Base-by-base conservation (phyloP, 2,329 filamentous ascomycete genomes). In the Fusarium tupiense region DNA sequence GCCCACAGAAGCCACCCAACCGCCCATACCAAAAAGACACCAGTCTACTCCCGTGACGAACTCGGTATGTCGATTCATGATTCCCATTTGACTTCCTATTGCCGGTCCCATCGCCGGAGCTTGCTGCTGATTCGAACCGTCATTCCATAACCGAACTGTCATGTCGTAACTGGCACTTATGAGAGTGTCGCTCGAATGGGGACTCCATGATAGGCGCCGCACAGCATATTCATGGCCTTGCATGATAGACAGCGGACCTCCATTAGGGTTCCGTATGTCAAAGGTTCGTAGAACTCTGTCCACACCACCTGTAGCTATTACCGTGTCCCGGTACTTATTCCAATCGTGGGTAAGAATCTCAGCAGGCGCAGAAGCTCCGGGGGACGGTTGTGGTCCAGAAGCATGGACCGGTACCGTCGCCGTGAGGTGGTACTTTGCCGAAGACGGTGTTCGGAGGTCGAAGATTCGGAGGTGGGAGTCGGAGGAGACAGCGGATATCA, bases 21-120 rank as follows among this genome's bases (percentile, higher is more conserved):
- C 96, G 73, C 97, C 95, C 31, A 91, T 93, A 9, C 96, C 96
- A 82, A 99, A 99, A 50, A 99, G 83, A 84, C 96, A 99, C 96
- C 97, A 99, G 82, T 99, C 96, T 2, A 98, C 93, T 13, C 96
- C 96, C 8, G 95, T 98, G 16, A 93, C 95, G 79, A 99, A 99
- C 84, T 99, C 96, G 2, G 96, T 98, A 82, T 99, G 96, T 24
- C 91, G 86, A 65, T 94, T 95, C 95, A 99, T 98, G 44, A 94
- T 84, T 8, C 95, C 95, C 77, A 98, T 85, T 82, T 98, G 92
- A 31, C 88, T 85, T 3, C 93, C 94, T 46, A 91, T 84, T 14
- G 86, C 82, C 3, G 85, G 82, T 0, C 83, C 80, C 38, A 79
- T 78, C 17, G 75, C 60, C 77, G 72, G 81, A 58, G 81, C 82